Percentiles rank a stretch among this genome's conserved stretches.
Conservation (phyloP, 2,329 filamentous ascomycete species). For the Epichloe amarillans region DNA sequence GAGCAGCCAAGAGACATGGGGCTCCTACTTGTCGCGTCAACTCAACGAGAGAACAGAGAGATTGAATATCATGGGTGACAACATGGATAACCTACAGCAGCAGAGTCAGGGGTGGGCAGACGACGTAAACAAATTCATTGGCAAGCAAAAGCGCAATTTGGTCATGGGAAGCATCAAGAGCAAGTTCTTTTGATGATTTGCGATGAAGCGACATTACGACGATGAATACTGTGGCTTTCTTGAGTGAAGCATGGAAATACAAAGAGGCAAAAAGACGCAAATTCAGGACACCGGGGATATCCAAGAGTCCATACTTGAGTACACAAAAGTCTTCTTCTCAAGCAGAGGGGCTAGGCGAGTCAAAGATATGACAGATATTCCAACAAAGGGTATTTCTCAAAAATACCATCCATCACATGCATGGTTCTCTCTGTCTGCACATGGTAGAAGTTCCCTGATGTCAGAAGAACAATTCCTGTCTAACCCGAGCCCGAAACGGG, state of each 20-base stretch:
- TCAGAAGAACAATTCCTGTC: not conserved
- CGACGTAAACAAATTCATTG: conserved; percentile 77
- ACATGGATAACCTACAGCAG: conserved; percentile 69
- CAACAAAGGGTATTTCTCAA: conserved; percentile 7
- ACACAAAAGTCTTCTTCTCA: not conserved
- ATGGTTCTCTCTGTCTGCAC: conserved; percentile 8
- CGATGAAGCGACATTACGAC: not conserved
- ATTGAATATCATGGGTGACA: conserved; percentile 69
- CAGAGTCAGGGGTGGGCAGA: conserved; percentile 74
- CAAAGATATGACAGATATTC: conserved; percentile 5
- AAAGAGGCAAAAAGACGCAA: too few species aligned
- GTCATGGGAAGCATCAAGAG: conserved; percentile 56
- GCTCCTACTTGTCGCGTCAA: conserved; percentile 73
- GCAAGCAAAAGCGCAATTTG: conserved; percentile 75
- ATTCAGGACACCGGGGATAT: too few species aligned
- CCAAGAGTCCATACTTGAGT: not conserved
- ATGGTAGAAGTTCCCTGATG: conserved; percentile 2
- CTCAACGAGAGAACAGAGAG: conserved; percentile 85
- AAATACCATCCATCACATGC: conserved; percentile 6
- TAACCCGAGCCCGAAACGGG: not conserved
- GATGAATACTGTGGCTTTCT: not conserved
- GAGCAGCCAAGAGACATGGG: conserved; percentile 46
- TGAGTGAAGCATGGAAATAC: not conserved
- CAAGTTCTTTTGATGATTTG: conserved; percentile 33
- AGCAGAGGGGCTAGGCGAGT: too few species aligned